Evolutionary conservation across 148 eudicot species (phyloP), one percentile per base, ranked within the genome.

Genomic region (Chenopodium berlandieri): DNA sequence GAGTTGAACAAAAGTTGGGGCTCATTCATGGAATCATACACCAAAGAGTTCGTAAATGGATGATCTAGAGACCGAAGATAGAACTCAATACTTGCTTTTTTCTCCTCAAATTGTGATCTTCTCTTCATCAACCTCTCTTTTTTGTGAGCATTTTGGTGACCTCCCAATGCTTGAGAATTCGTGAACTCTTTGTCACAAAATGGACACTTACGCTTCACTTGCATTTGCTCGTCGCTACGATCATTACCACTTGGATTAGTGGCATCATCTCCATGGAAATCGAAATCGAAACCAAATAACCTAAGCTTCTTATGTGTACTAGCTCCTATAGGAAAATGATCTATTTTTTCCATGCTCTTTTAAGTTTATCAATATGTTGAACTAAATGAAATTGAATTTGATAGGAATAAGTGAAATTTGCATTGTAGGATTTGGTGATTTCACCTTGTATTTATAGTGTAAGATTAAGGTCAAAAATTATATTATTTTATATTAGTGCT

Each of bases 121-220:
- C 65, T 78, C 78, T 9, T 62, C 70, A 72, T 60, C 65, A 82
- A n/a, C 20, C 85, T 82, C 85, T 82, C 85, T 47, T 71, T 77
- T 16, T 72, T 82, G 56, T 82, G 85, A 4, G 85, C 85, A 9
- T 82, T 82, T 32, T 82, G 85, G 54, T 82, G 85, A 23, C 85
- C 85, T 72, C 85, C 85, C 9, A 82, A 82, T 22, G 85, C 85
- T 23, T 82, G 85, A 62, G 81, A 82, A 58, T 72, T 82, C 2
- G 81, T 78, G 64, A 77, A 82, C 78, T 67, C 75, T 54, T 81
- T 81, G n/a, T 81, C 83, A 56, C 83, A 81, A 76, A 81, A 81
- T 1, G 79, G 79, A 32, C 83, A 81, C 56, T 75, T 81, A 67
- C 79, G 65, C 64, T 75, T 81, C 13, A 73, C 78, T 62, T 65